These are phyloP conservation scores for Raffaelea arxii DNA, from an alignment of 2,329 filamentous ascomycete species.

Conservation along the genomic window DNA sequence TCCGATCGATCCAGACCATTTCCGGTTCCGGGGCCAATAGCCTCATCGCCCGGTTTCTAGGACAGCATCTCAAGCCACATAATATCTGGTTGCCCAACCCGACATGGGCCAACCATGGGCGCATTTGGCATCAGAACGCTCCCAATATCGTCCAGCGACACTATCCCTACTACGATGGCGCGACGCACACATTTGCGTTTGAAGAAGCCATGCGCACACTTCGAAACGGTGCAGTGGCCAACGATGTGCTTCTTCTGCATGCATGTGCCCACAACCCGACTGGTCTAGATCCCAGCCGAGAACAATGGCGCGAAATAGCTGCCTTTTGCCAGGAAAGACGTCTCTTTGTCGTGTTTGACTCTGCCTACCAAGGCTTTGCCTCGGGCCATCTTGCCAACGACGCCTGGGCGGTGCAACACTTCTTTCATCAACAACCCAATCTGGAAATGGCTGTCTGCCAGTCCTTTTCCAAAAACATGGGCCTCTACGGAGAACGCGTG, in stretches of 20 bases:
- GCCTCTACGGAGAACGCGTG: slow-evolving; percentile 89
- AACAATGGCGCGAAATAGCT: slow-evolving; percentile 90
- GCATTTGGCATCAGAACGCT: slow-evolving; percentile 89
- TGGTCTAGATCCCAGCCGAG: slow-evolving; percentile 83
- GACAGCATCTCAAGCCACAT: slow-evolving; percentile 74
- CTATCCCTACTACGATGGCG: slow-evolving; percentile 91
- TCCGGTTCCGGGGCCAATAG: slow-evolving; percentile 94
- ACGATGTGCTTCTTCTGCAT: slow-evolving; percentile 81
- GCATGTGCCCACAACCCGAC: slow-evolving; percentile 97
- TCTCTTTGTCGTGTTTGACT: slow-evolving; percentile 98
- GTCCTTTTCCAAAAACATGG: slow-evolving; percentile 96
- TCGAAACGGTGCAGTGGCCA: slow-evolving; percentile 53
- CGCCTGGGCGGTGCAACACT: slow-evolving; percentile 83
- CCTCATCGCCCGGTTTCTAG: slow-evolving; percentile 82
- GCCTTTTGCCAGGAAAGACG: slow-evolving; percentile 62
- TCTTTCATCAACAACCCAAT: slow-evolving; percentile 69
- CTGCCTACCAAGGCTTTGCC: slow-evolving; percentile 94
- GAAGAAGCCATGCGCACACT: slow-evolving; percentile 72
- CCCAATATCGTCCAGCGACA: slow-evolving; percentile 61
- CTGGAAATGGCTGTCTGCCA: slow-evolving; percentile 82
- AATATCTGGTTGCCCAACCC: slow-evolving; percentile 86
- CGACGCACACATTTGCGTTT: slow-evolving; percentile 85
- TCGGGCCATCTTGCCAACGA: slow-evolving; percentile 79
- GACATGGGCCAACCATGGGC: slow-evolving; percentile 97
- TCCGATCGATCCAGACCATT: slow-evolving; percentile 79